Base-by-base conservation (phyloP, 768 basidiomycete species). In the Pleurotus platypus region DNA sequence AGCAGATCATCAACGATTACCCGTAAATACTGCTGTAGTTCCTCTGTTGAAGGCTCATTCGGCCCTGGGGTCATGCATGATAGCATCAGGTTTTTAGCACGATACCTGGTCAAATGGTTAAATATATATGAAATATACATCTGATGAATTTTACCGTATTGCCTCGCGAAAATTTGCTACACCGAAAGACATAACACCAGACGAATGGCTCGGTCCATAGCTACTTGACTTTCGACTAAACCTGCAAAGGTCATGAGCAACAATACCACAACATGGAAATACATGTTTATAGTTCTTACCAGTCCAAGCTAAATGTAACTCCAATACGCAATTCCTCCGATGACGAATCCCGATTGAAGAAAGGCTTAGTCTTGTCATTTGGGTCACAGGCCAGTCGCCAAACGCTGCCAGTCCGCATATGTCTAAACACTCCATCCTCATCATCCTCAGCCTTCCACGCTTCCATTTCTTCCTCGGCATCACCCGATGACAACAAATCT, bases 1-100 rank as follows among this genome's bases (percentile, higher is more conserved):
- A 68, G 8, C 1, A 72, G 62, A 46, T 71, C 70, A 60, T 72
- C 66, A 2, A 70, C 67, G 22, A 67, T 50, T 6, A 68, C 48
- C 39, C 55, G 60, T 1, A 70, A 20, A 24, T 63, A 64, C 15
- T 65, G 30, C 49, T 70, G 70, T 2, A 70, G 59, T 43, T 70
- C 62, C 9, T 64, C 59, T 5, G 59, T 59, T 2, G 59, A 65
- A 2, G 66, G 70, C 43, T 72, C 70, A 2, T 46, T 63, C 5
- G 69, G 69, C 3, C 70, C 69, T 5, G 69, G 67, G 4, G 61
- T 63, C 58, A 68, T 63, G 12, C 46, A 40, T 2, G 59, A 7
- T 2, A 69, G 45, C 9, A 68, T 45, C 1, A 69, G 53, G 43
- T 70, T 69, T 9, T 57, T 54, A 6, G 65, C 49, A 2, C 59